A percentile compares a stretch with the other conserved stretches of the same genome.
phyloP scores from a whole-genome alignment of 371 early-diverging fungal species.

The Apophysomyces ossiformis region DNA sequence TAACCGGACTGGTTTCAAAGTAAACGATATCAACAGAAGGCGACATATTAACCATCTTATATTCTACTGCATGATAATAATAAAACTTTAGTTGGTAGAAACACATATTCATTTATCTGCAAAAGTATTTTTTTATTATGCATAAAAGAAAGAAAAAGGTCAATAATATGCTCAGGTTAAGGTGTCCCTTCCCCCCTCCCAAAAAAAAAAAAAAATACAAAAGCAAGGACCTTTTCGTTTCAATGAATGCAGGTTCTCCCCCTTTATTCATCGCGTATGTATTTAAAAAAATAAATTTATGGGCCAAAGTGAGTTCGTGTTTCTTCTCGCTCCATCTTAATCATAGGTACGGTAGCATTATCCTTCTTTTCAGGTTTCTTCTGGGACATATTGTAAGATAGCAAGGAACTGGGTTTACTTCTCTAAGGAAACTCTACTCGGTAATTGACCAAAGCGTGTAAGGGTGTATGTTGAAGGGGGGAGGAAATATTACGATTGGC shows the following conservation, averaged over 20 bases:
- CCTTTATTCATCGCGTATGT: conserved; percentile 8
- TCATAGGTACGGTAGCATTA: background rate
- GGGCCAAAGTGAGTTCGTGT: background rate
- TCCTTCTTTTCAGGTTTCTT: background rate
- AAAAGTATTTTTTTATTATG: background rate
- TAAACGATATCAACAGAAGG: conserved; percentile 5
- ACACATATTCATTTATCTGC: background rate
- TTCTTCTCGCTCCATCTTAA: background rate
- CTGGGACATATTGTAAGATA: background rate
- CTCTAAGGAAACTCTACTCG: too few species aligned
- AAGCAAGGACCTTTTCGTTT: background rate
- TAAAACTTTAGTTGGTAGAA: conserved; percentile 2
- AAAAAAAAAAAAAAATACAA: background rate
- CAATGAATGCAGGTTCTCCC: conserved; percentile 1
- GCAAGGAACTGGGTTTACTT: background rate
- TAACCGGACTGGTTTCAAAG: conserved; percentile 4
- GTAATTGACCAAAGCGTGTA: too few species aligned
- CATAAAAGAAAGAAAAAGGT: background rate
- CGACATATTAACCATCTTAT: background rate
- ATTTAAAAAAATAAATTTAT: conserved; percentile 7
- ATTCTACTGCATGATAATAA: background rate
- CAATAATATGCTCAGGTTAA: background rate
- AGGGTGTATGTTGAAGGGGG: too few species aligned
- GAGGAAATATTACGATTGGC: too few species aligned
- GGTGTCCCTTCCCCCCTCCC: too few species aligned